These are phyloP conservation scores for Xylariomycetidae sp. DNA, from an alignment of 2,329 filamentous ascomycete species.

Conservation along the genomic window DNA sequence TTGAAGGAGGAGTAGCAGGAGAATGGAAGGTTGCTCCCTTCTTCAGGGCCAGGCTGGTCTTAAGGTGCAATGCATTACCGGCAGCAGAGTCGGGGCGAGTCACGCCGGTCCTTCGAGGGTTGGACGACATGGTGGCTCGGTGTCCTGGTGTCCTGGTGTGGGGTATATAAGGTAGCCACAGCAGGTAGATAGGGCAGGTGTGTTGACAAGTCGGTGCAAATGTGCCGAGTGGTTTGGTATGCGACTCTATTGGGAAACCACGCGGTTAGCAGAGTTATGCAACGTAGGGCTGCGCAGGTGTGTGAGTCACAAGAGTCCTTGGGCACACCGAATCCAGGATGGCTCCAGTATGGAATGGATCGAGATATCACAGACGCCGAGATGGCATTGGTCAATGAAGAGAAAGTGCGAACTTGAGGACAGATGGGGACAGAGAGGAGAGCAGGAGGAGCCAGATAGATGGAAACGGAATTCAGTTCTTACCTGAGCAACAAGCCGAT, in stretches of 20 bases:
- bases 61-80: slow-evolving; percentile 39
- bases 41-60: slow-evolving; percentile 54
- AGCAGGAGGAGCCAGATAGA: slow-evolving; percentile 1
- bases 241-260: slow-evolving; percentile 19
- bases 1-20: slow-evolving; percentile 36
- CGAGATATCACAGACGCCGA: slow-evolving; percentile 18
- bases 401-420: slow-evolving; percentile 4
- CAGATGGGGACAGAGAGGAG: background rate
- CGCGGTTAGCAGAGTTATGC: slow-evolving; percentile 25
- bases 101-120: slow-evolving; percentile 41
- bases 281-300: slow-evolving; percentile 19
- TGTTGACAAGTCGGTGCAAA: background rate
- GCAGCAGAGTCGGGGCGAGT: slow-evolving; percentile 35
- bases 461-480: slow-evolving; percentile 6
- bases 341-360: slow-evolving; percentile 17
- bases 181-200: slow-evolving; percentile 7
- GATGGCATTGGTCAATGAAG: slow-evolving; percentile 22
- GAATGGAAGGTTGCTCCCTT: slow-evolving; percentile 67
- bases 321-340: slow-evolving; percentile 17
- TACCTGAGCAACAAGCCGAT: slow-evolving; percentile 7
- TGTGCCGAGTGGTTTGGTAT: too few species aligned
- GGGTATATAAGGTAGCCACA: slow-evolving; percentile 10
- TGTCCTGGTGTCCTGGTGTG: slow-evolving; percentile 16
- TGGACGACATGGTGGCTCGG: slow-evolving; percentile 39
- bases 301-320: slow-evolving; percentile 28